phyloP scores from a whole-genome alignment of 148 eudicot species.

The Pouteria glomerata region DNA sequence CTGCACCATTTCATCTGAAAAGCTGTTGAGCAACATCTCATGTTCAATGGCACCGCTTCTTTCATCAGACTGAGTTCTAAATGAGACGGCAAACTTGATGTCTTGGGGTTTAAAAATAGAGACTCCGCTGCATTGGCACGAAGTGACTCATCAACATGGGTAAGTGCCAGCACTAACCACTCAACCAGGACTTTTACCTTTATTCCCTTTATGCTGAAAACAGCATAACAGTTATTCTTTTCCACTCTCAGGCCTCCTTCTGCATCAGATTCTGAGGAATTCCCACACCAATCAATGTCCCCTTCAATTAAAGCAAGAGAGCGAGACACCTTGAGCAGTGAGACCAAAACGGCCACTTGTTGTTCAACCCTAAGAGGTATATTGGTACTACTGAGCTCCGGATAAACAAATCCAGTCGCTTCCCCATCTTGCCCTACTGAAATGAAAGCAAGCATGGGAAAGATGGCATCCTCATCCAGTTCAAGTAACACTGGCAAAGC shows the following conservation, averaged over 20 bases:
- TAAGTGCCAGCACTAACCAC: conserved; percentile 80
- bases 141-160: conserved; percentile 88
- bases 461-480: conserved; percentile 83
- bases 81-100: conserved; percentile 80
- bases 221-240: conserved; percentile 34
- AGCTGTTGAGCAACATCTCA: conserved; percentile 95
- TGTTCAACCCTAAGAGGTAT: conserved; percentile 55
- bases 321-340: conserved; percentile 89
- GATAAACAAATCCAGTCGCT: conserved; percentile 31
- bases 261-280: conserved; percentile 23
- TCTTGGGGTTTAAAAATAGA: conserved; percentile 84
- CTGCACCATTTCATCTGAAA: conserved; percentile 97
- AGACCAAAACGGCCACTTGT: conserved; percentile 82
- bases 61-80: conserved; percentile 85
- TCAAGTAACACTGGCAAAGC: conserved; percentile 80
- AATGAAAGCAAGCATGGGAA: conserved; percentile 69
- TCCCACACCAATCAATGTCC: conserved; percentile 69
- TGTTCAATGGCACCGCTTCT: conserved; percentile 77
- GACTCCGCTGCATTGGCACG: conserved; percentile 94
- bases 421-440: conserved; percentile 41
- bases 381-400: conserved; percentile 32
- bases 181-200: conserved; percentile 59
- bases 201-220: conserved; percentile 61
- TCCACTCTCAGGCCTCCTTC: conserved; percentile 21
- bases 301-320: conserved; percentile 89